phyloP scores from a whole-genome alignment of 345 rosid species.

The Eucalyptus marginata region DNA sequence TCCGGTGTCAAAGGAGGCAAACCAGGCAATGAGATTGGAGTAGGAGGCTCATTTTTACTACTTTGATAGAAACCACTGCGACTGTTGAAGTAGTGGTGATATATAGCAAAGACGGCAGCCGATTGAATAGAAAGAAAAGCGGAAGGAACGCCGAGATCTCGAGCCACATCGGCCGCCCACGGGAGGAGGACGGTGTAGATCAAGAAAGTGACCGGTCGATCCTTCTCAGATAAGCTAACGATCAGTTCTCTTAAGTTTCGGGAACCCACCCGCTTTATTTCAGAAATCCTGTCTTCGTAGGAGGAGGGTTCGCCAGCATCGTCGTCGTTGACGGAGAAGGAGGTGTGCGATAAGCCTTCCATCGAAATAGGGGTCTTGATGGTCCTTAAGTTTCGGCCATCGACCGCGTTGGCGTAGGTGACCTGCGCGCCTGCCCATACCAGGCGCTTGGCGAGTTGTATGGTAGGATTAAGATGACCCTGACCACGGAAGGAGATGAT shows the following conservation, averaged over 20 bases:
- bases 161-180: slow-evolving; percentile 42
- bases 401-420: slow-evolving; percentile 26
- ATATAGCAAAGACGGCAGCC: slow-evolving; percentile 39
- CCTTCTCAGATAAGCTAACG: background rate
- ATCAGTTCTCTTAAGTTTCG: slow-evolving; percentile 21
- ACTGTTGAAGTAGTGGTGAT: slow-evolving; percentile 34
- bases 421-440: slow-evolving; percentile 29
- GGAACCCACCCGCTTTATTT: background rate
- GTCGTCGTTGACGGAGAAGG: slow-evolving; percentile 48
- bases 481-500: slow-evolving; percentile 30
- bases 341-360: slow-evolving; percentile 19
- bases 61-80: slow-evolving; percentile 1
- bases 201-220: slow-evolving; percentile 14
- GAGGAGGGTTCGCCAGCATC: slow-evolving; percentile 16
- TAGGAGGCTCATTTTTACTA: background rate
- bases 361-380: slow-evolving; percentile 12
- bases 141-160: slow-evolving; percentile 18
- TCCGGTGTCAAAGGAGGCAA: slow-evolving; percentile 18
- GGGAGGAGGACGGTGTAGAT: slow-evolving; percentile 44
- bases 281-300: background rate
- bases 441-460: slow-evolving; percentile 53
- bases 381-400: slow-evolving; percentile 12
- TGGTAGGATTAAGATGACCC: slow-evolving; percentile 63
- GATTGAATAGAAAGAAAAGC: slow-evolving; percentile 51
- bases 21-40: slow-evolving; percentile 23